phyloP scores from a whole-genome alignment of 2,329 filamentous ascomycete genomes.

The Cladosporium sp. region DNA sequence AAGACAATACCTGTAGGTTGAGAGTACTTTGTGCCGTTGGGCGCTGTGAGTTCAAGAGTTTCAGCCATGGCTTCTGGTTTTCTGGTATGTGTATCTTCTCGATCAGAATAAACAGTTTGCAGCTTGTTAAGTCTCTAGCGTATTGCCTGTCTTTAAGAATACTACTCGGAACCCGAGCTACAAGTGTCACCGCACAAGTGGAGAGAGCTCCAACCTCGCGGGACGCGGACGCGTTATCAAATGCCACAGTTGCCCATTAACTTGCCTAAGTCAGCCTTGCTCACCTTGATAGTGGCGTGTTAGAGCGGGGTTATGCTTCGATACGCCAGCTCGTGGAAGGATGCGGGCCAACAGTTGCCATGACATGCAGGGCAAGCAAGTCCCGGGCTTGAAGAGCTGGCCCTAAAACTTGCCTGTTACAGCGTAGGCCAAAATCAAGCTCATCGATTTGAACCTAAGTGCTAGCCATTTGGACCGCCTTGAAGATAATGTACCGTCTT shows the following conservation, averaged over 20 bases:
- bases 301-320: conserved; percentile 17
- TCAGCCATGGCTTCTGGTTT: conserved; percentile 1
- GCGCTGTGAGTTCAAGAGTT: conserved; percentile 65
- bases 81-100: not conserved
- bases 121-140: not conserved
- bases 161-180: not conserved
- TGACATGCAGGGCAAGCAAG: conserved; percentile 9
- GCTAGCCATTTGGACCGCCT: not conserved
- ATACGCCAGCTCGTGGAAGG: not conserved
- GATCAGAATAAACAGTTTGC: not conserved
- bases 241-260: conserved; percentile 7
- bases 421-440: conserved; percentile 1
- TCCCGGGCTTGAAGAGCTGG: not conserved
- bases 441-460: not conserved
- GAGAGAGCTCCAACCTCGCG: conserved; percentile 5
- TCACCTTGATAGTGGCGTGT: conserved; percentile 11
- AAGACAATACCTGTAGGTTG: conserved; percentile 58
- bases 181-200: not conserved
- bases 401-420: conserved; percentile 1
- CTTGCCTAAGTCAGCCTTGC: conserved; percentile 14
- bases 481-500: not conserved
- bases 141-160: not conserved
- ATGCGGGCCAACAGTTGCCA: not conserved
- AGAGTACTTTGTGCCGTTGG: conserved; percentile 69
- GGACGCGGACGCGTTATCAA: not conserved